Evolutionary conservation across 2,329 filamentous ascomycete species (phyloP), one percentile per base, ranked within the genome.

Genomic region (Trichophaea hybrida): DNA sequence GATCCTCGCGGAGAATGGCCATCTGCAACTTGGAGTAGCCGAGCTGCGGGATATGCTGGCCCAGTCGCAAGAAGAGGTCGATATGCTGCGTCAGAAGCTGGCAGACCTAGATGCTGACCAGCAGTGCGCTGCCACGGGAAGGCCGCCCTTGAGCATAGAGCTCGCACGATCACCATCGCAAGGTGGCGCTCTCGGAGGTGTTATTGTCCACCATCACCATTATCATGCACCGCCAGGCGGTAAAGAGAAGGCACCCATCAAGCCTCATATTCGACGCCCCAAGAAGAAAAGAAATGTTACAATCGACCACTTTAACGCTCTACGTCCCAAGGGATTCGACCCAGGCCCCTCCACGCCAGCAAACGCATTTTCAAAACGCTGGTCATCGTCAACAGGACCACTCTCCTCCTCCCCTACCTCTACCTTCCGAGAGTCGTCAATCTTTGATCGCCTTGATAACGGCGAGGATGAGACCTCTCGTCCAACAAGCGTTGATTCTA

Each of bases 1-100:
- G 71, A 86, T 98, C 59, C 76, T 98, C 15, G 85, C 94, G 69
- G 93, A 98, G 71, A 98, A 98, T 69, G 88, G 90, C 7, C 95
- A 88, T 67, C 75, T 98, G 49, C 93, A 98, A 71, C 79, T 93
- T 64, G 89, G 89, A 13, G 94, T 97, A 61, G 81, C 90, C 56
- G 93, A 98, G 74, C 75, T 98, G 52, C 80, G 90, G 15, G 90
- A 95, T 70, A 84, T 98, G 82, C 77, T 98, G 24, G 80, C 88
- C 68, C 89, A 81, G 70, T 95, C 91, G 2, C 94, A 97, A 69
- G 87, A 95, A 68, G 91, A 98, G 73, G 93, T 97, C 2, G 88
- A 95, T 70, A 80, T 80, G 48, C 74, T 98, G 17, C 79, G 91
- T 32, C 87, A 94, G 62, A 87, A 95, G 71, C 68, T 59, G 72